phyloP scores from a whole-genome alignment of 75 land plant species.

The Picea glauca region DNA sequence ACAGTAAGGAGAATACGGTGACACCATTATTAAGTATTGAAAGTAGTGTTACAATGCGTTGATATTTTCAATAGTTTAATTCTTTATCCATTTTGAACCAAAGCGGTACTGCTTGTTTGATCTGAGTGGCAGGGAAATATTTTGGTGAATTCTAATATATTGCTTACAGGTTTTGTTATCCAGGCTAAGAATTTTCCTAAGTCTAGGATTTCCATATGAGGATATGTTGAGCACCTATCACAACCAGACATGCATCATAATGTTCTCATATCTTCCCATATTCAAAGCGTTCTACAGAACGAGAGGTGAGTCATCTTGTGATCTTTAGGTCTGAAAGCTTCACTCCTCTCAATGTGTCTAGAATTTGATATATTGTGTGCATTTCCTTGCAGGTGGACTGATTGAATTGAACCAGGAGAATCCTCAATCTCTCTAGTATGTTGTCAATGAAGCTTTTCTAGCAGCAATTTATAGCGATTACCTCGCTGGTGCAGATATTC shows the following conservation, averaged over 20 bases:
- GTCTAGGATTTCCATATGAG: slow-evolving; percentile 88
- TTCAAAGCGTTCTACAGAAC: slow-evolving; percentile 64
- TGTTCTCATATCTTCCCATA: slow-evolving; percentile 79
- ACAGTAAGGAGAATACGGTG: no score
- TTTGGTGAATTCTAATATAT: no score
- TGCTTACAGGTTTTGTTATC: slow-evolving; percentile 56
- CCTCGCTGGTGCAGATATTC: slow-evolving; percentile 25
- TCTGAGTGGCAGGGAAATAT: no score
- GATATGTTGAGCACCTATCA: slow-evolving; percentile 63
- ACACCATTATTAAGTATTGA: no score
- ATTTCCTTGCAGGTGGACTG: slow-evolving; percentile 37
- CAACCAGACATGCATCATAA: slow-evolving; percentile 70
- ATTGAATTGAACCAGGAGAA: slow-evolving; percentile 44
- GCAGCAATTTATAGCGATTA: slow-evolving; percentile 62
- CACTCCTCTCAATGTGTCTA: no score
- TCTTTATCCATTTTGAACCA: no score
- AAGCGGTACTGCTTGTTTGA: no score
- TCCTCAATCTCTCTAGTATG: slow-evolving; percentile 59
- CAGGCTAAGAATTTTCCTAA: slow-evolving; percentile 60
- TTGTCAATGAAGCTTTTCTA: slow-evolving; percentile 65
- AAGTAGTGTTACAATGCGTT: no score
- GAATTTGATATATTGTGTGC: no score
- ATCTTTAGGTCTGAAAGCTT: no score
- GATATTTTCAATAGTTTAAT: not conserved
- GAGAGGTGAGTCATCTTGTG: slow-evolving; percentile 34